Evolutionary conservation across 805 yeast genomes (phyloP).

Genomic region (Suhomyces prunicola): DNA sequence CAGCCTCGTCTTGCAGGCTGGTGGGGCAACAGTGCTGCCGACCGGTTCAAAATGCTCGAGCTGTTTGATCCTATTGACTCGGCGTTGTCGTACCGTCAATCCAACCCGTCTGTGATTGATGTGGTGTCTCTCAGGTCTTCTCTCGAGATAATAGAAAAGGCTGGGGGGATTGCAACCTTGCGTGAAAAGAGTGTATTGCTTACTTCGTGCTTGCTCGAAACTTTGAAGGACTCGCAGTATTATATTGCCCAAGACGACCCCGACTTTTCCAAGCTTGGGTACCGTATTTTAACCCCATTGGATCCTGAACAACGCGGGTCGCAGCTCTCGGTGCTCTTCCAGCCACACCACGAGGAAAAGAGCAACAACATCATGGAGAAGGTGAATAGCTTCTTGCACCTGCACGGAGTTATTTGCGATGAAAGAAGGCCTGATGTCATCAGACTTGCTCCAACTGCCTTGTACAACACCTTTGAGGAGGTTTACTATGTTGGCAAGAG

Average conservation of each 20-base stretch:
- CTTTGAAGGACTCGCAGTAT: constrained; percentile 45
- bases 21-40: constrained; percentile 85
- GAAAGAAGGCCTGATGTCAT: constrained; percentile 91
- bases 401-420: constrained; percentile 72
- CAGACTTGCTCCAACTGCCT: constrained; percentile 81
- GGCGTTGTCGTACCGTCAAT: constrained; percentile 85
- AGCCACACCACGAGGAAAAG: constrained; percentile 34
- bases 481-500: constrained; percentile 45
- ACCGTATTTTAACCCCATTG: constrained; percentile 74
- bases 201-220: constrained; percentile 53
- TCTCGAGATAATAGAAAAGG: constrained; percentile 53
- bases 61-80: constrained; percentile 76
- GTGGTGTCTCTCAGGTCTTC: constrained; percentile 71
- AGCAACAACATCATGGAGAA: constrained; percentile 56
- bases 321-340: constrained; percentile 74
- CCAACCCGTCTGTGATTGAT: constrained; percentile 86
- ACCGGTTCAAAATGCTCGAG: constrained; percentile 78
- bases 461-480: constrained; percentile 75
- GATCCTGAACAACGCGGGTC: constrained; percentile 61
- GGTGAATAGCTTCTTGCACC: constrained; percentile 49
- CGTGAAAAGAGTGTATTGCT: constrained; percentile 55
- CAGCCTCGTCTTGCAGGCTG: constrained; percentile 86
- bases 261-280: constrained; percentile 35
- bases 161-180: constrained; percentile 62
- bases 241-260: constrained; percentile 34